phyloP scores from a whole-genome alignment of 208 protist genomes.

The Wallacemonas sp. region DNA sequence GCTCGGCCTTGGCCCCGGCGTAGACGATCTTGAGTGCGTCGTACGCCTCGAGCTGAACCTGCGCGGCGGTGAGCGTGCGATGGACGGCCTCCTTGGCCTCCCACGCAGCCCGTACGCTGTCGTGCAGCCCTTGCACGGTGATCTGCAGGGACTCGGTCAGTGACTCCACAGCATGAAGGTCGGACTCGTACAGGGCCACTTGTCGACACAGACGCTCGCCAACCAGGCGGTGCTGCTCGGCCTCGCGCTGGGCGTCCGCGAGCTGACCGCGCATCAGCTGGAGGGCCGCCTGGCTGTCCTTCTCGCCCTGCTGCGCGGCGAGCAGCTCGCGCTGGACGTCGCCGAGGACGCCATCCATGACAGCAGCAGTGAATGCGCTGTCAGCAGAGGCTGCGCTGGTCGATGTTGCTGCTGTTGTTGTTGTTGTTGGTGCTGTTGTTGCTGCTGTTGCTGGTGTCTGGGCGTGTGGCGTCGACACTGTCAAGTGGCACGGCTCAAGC shows the following conservation, averaged over 20 bases:
- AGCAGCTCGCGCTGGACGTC: background rate
- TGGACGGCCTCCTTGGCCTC: slow-evolving; percentile 26
- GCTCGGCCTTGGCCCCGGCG: slow-evolving; percentile 24
- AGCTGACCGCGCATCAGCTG: background rate
- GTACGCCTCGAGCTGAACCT: slow-evolving; percentile 24
- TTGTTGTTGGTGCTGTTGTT: background rate
- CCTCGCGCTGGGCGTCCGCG: background rate
- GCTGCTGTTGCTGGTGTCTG: background rate
- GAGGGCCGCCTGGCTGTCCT: background rate
- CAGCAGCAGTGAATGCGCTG: background rate
- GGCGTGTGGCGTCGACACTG: too few relatives aligned
- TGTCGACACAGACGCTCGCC: slow-evolving; percentile 30
- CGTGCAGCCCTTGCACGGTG: slow-evolving; percentile 14
- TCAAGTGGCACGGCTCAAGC: too few relatives aligned
- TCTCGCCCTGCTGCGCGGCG: background rate
- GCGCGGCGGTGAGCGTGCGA: background rate
- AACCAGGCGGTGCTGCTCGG: slow-evolving; percentile 16
- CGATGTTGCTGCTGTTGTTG: too few relatives aligned
- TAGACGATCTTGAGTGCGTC: slow-evolving; percentile 19
- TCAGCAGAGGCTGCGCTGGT: too few relatives aligned
- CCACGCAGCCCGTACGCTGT: slow-evolving; percentile 17
- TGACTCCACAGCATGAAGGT: slow-evolving; percentile 27
- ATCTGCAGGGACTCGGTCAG: background rate
- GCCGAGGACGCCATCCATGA: background rate
- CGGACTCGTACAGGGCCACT: slow-evolving; percentile 19